Evolutionary conservation across 805 yeast genomes (phyloP).

Genomic region (Henningerozyma blattae): DNA sequence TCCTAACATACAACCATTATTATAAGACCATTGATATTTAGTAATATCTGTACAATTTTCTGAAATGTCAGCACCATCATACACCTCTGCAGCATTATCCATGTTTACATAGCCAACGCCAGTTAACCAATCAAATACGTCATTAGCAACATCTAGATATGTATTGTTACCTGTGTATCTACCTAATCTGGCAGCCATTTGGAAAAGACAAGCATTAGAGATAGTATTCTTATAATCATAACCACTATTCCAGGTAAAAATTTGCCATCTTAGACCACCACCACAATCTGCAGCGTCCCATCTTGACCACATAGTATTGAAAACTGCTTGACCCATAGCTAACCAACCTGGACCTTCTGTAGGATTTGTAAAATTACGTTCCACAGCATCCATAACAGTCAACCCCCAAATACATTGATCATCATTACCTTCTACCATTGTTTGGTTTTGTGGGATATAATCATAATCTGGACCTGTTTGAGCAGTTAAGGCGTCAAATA

Average conservation of each 20-base stretch:
- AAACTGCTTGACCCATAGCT: slow-evolving; percentile 44
- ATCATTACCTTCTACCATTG: slow-evolving; percentile 61
- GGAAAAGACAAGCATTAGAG: slow-evolving; percentile 54
- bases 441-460: slow-evolving; percentile 51
- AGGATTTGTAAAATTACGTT: slow-evolving; percentile 42
- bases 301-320: slow-evolving; percentile 42
- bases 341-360: slow-evolving; percentile 39
- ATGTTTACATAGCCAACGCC: slow-evolving; percentile 33
- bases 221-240: slow-evolving; percentile 53
- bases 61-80: slow-evolving; percentile 55
- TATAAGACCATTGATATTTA: slow-evolving; percentile 51
- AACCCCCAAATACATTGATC: slow-evolving; percentile 65
- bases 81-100: slow-evolving; percentile 50
- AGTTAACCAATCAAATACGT: slow-evolving; percentile 48
- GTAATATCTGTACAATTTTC: slow-evolving; percentile 51
- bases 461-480: slow-evolving; percentile 36
- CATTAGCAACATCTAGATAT: slow-evolving; percentile 39
- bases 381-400: slow-evolving; percentile 51
- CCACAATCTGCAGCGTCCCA: slow-evolving; percentile 46
- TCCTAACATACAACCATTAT: slow-evolving; percentile 52
- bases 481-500: slow-evolving; percentile 40
- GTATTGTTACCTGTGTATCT: slow-evolving; percentile 41
- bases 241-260: slow-evolving; percentile 47
- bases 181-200: slow-evolving; percentile 51
- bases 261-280: slow-evolving; percentile 67